These are phyloP conservation scores for Pseudogymnoascus sp. DNA, from an alignment of 2,329 filamentous ascomycete genomes.

Conservation along the genomic window DNA sequence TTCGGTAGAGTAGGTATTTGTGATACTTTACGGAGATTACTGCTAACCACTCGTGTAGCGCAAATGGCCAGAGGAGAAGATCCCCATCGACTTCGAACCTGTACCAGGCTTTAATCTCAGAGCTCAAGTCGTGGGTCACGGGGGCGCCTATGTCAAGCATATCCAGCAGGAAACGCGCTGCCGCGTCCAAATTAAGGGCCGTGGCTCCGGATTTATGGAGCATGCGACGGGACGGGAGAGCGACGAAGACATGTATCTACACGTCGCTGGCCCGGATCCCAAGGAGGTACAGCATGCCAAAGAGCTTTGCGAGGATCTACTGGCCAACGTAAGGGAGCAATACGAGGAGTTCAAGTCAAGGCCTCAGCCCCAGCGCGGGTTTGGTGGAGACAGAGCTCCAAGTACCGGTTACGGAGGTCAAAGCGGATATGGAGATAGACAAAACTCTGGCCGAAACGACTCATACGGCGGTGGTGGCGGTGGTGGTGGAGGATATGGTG, in stretches of 20 bases:
- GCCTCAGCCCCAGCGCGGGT: slow-evolving; percentile 55
- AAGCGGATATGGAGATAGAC: slow-evolving; percentile 44
- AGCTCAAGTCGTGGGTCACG: slow-evolving; percentile 90
- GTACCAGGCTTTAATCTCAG: slow-evolving; percentile 92
- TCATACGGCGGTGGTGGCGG: slow-evolving; percentile 32
- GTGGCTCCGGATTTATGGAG: slow-evolving; percentile 90
- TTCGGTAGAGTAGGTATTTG: slow-evolving; percentile 68
- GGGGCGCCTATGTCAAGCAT: slow-evolving; percentile 93
- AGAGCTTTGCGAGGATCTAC: slow-evolving; percentile 78
- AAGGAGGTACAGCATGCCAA: slow-evolving; percentile 81
- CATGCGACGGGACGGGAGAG: slow-evolving; percentile 80
- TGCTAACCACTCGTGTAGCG: slow-evolving; percentile 46
- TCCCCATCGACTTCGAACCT: slow-evolving; percentile 82
- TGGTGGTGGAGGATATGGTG: slow-evolving; percentile 32
- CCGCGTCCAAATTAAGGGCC: slow-evolving; percentile 96
- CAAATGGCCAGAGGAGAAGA: slow-evolving; percentile 98
- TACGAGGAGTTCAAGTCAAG: slow-evolving; percentile 88
- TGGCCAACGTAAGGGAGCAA: slow-evolving; percentile 77
- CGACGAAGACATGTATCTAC: slow-evolving; percentile 93
- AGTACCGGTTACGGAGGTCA: slow-evolving; percentile 35
- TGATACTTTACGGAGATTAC: not conserved
- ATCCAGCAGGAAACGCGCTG: slow-evolving; percentile 94
- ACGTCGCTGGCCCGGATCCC: slow-evolving; percentile 85
- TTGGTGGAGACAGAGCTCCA: slow-evolving; percentile 35
- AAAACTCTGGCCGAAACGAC: slow-evolving; percentile 36